These are phyloP conservation scores for Didymella keratinophila DNA, from an alignment of 2,329 filamentous ascomycete genomes.

Conservation along the genomic window DNA sequence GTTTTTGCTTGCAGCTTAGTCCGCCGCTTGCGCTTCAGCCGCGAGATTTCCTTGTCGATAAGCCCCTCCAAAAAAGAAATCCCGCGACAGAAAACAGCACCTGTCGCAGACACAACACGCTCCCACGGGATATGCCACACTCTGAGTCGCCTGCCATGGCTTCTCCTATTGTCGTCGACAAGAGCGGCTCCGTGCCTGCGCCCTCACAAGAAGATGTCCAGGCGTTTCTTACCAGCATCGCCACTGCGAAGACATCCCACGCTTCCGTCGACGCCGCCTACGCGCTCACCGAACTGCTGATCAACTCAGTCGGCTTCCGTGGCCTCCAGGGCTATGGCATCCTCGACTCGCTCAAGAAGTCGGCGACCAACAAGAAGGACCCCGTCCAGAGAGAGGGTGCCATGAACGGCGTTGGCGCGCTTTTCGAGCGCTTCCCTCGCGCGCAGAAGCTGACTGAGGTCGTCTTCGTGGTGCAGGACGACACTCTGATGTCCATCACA, in stretches of 20 bases:
- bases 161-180: slow-evolving; percentile 56
- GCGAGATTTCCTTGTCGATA: slow-evolving; percentile 41
- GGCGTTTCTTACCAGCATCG: slow-evolving; percentile 54
- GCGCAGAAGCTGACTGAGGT: slow-evolving; percentile 81
- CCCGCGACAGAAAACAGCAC: slow-evolving; percentile 20
- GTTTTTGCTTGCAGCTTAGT: slow-evolving; percentile 10
- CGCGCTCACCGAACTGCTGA: slow-evolving; percentile 68
- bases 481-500: slow-evolving; percentile 73
- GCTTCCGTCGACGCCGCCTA: slow-evolving; percentile 69
- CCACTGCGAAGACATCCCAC: slow-evolving; percentile 62
- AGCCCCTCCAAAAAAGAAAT: slow-evolving; percentile 41
- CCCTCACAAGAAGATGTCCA: slow-evolving; percentile 58
- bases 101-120: slow-evolving; percentile 12
- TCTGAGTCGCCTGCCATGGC: slow-evolving; percentile 60
- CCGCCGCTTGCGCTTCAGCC: slow-evolving; percentile 25
- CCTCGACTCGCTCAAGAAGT: slow-evolving; percentile 73
- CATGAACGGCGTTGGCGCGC: slow-evolving; percentile 91
- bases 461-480: slow-evolving; percentile 81
- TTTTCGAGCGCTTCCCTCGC: slow-evolving; percentile 88
- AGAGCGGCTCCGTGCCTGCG: slow-evolving; percentile 51
- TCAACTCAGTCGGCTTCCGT: slow-evolving; percentile 70
- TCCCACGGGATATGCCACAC: slow-evolving; percentile 56
- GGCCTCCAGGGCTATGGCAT: slow-evolving; percentile 69
- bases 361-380: slow-evolving; percentile 92
- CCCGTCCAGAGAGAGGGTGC: slow-evolving; percentile 84